Conservation (phyloP, 2,329 filamentous ascomycete species). For the Fusarium solani-melongenae region DNA sequence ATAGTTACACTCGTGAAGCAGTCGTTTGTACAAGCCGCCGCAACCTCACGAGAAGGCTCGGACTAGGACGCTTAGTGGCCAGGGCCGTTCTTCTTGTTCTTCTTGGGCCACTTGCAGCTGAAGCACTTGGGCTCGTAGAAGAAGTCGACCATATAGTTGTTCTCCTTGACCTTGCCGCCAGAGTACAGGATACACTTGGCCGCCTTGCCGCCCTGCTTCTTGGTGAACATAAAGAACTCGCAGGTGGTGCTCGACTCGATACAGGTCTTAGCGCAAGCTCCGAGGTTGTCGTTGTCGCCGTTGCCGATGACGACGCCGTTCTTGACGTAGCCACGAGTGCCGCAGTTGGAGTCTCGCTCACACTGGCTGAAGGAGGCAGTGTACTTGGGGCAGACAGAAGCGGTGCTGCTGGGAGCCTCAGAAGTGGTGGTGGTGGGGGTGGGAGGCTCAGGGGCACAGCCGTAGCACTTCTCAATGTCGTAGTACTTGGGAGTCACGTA, state of each 20-base stretch:
- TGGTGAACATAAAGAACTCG: conserved; percentile 25
- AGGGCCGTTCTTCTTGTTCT: not conserved
- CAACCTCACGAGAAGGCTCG: not conserved
- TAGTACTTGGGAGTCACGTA: not conserved
- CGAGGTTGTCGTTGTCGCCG: conserved; percentile 19
- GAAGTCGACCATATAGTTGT: conserved; percentile 1
- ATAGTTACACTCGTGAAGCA: not conserved
- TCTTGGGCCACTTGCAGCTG: conserved; percentile 14
- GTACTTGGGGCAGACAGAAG: conserved; percentile 23
- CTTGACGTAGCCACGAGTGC: conserved; percentile 13
- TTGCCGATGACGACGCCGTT: conserved; percentile 8
- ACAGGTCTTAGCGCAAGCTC: conserved; percentile 35
- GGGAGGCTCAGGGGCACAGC: not conserved
- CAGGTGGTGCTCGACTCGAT: conserved; percentile 16
- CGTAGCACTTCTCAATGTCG: not conserved
- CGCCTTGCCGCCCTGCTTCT: not conserved
- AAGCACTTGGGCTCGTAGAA: conserved; percentile 28
- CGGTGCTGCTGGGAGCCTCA: not conserved
- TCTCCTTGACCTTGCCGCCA: conserved; percentile 8
- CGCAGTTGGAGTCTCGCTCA: conserved; percentile 14
- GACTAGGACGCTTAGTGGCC: not conserved
- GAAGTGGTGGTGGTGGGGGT: not conserved
- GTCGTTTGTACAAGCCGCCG: not conserved
- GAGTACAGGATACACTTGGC: conserved; percentile 32
- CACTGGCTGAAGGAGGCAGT: conserved; percentile 20